phyloP scores from a whole-genome alignment of 176 grass and related monocot genomes.

The Dactylis glomerata region DNA sequence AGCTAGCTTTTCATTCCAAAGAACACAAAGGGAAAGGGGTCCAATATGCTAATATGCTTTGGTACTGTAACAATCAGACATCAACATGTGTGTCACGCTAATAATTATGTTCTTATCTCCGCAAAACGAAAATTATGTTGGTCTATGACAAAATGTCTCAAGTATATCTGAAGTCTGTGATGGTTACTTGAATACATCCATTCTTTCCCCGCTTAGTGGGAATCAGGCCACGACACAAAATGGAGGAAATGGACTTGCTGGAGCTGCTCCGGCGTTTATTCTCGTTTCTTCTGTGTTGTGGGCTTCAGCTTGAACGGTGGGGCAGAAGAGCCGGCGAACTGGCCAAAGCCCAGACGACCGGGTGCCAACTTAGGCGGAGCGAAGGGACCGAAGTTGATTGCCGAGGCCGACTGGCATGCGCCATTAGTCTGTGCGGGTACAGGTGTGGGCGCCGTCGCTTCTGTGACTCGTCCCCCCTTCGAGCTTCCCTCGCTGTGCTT shows the following conservation, averaged over 20 bases:
- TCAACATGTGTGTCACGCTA: not conserved
- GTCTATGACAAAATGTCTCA: not conserved
- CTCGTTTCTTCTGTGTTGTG: slow-evolving; percentile 14
- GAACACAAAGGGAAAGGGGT: not conserved
- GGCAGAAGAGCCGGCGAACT: slow-evolving; percentile 27
- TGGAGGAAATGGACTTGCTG: not conserved
- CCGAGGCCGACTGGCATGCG: not conserved
- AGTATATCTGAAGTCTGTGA: not conserved
- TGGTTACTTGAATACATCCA: not conserved
- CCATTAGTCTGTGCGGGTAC: not conserved
- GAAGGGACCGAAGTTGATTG: slow-evolving; percentile 15
- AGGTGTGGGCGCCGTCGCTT: not conserved
- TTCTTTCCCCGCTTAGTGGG: not conserved
- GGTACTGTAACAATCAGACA: not conserved
- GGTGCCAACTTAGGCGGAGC: slow-evolving; percentile 38
- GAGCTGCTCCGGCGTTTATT: not conserved
- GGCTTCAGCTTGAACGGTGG: slow-evolving; percentile 39
- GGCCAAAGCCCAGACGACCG: slow-evolving; percentile 39
- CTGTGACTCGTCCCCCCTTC: not conserved
- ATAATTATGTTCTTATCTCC: not conserved
- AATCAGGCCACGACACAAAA: not conserved
- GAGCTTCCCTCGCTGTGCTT: not conserved
- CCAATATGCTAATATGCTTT: not conserved
- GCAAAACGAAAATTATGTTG: not conserved
- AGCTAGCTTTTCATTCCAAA: not conserved